phyloP scores from a whole-genome alignment of 148 eudicot genomes.

The Salicornia ramosissima region DNA sequence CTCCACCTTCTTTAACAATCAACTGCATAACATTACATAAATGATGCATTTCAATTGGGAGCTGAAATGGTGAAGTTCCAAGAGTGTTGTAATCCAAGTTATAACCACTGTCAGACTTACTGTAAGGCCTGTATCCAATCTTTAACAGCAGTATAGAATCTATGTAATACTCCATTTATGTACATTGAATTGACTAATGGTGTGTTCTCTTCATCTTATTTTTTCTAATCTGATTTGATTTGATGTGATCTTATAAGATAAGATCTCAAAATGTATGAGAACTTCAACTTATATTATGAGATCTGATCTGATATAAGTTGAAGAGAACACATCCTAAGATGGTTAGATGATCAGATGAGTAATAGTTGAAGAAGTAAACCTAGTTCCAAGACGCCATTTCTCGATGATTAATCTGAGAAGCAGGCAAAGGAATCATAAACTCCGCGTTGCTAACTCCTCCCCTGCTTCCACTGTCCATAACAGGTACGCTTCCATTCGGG shows the following conservation, averaged over 20 bases:
- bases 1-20: slow-evolving; percentile 12
- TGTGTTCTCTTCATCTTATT: too few species aligned
- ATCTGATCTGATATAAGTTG: too few species aligned
- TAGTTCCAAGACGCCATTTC: slow-evolving; percentile 33
- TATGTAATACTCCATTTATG: slow-evolving; percentile 7
- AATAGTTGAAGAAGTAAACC: background rate
- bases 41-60: slow-evolving; percentile 9
- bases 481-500: slow-evolving; percentile 24
- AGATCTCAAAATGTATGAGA: too few species aligned
- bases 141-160: slow-evolving; percentile 6
- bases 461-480: slow-evolving; percentile 29
- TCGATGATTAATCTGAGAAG: slow-evolving; percentile 31
- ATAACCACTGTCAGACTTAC: background rate
- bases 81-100: background rate
- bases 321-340: too few species aligned
- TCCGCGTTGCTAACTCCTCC: slow-evolving; percentile 9
- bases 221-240: too few species aligned
- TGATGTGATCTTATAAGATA: too few species aligned
- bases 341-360: slow-evolving; percentile 15
- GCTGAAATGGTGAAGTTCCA: slow-evolving; percentile 4
- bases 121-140: background rate
- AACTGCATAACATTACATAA: slow-evolving; percentile 3
- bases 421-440: slow-evolving; percentile 23
- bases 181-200: slow-evolving; percentile 12
- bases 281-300: too few species aligned